phyloP scores from a whole-genome alignment of 257 asterid genomes.

The Solanum clarkiae region DNA sequence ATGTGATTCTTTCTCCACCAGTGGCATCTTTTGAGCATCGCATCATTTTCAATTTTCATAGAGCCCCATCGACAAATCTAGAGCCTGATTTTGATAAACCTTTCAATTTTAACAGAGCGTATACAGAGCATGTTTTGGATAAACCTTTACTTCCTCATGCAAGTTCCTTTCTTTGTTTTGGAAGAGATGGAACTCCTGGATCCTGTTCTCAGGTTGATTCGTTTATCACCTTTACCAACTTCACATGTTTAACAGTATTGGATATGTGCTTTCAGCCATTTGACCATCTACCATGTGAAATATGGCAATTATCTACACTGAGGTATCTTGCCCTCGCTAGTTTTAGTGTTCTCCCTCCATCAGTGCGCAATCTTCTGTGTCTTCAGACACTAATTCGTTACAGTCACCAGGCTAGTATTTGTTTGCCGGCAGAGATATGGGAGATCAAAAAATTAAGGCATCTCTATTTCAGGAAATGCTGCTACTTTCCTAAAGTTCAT shows the following conservation, averaged over 20 bases:
- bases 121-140: not conserved
- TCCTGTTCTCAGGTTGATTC: not conserved
- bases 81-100: not conserved
- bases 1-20: not conserved
- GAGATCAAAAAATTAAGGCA: not conserved
- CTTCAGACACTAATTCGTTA: not conserved
- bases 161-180: not conserved
- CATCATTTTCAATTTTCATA: not conserved
- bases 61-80: not conserved
- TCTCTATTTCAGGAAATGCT: not conserved
- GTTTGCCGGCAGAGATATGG: not conserved
- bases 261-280: not conserved
- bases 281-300: not conserved
- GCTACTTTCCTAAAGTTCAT: not conserved
- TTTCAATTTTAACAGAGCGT: not conserved
- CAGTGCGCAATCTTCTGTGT: not conserved
- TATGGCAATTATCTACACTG: not conserved
- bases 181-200: not conserved
- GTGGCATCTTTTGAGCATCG: not conserved
- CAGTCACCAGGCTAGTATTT: not conserved
- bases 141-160: not conserved
- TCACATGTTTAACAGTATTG: not conserved
- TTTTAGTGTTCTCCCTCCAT: not conserved
- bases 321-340: not conserved
- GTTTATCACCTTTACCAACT: not conserved